A percentile compares a stretch with the other conserved stretches of the same genome.
phyloP scores from a whole-genome alignment of 2,329 filamentous ascomycete species.

The Aspergillus vadensis region DNA sequence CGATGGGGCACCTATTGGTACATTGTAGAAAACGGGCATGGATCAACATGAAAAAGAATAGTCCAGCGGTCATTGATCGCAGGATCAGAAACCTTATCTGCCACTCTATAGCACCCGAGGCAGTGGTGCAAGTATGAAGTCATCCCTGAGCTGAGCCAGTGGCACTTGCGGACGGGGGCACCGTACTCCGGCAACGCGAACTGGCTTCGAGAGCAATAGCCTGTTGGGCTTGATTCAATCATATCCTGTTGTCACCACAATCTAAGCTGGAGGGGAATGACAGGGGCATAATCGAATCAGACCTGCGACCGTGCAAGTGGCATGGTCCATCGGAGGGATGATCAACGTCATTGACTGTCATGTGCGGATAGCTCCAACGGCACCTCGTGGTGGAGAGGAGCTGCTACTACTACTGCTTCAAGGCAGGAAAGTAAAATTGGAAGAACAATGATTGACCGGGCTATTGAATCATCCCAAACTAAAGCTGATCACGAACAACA shows the following conservation, averaged over 20 bases:
- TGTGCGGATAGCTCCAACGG: background rate
- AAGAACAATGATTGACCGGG: background rate
- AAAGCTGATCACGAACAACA: background rate
- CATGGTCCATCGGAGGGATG: background rate
- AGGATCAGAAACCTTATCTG: background rate
- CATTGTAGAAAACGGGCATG: background rate
- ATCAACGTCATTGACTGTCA: constrained; percentile 15
- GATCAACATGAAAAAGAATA: background rate
- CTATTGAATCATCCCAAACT: background rate
- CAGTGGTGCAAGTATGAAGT: constrained; percentile 20
- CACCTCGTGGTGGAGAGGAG: background rate
- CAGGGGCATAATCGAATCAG: background rate
- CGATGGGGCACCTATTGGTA: background rate
- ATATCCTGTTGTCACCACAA: background rate
- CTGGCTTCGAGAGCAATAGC: background rate
- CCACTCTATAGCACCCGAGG: background rate
- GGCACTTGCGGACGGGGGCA: background rate
- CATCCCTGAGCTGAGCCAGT: constrained; percentile 5
- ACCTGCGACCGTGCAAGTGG: background rate
- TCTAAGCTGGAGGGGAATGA: background rate
- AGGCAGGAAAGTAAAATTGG: background rate
- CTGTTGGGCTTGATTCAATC: background rate
- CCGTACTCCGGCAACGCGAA: background rate
- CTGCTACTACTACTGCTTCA: background rate
- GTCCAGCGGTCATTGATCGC: background rate